phyloP scores from a whole-genome alignment of 106 monocot species.

The Phalaenopsis equestris region DNA sequence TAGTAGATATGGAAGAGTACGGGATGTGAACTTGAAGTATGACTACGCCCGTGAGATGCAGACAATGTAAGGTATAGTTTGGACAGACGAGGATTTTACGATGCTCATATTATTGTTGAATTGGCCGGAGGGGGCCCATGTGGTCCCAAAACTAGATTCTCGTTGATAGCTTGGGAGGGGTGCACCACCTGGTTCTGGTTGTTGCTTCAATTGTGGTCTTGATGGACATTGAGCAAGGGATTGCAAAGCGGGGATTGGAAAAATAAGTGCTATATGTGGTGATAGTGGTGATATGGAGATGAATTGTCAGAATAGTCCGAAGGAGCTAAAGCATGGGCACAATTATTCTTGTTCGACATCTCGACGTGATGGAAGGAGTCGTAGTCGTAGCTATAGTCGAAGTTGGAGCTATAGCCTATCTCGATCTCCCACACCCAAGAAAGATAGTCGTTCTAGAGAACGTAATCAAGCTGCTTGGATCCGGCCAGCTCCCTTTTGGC shows the following conservation, averaged over 20 bases:
- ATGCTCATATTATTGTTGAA: constrained; percentile 79
- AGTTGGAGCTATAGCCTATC: constrained; percentile 86
- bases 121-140: constrained; percentile 89
- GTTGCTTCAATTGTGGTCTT: constrained; percentile 97
- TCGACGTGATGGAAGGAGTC: constrained; percentile 50
- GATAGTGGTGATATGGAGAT: constrained; percentile 94
- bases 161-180: constrained; percentile 89
- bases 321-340: constrained; percentile 42
- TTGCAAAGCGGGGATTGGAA: constrained; percentile 99
- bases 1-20: constrained; percentile 96
- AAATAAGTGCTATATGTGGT: constrained; percentile 97
- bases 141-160: constrained; percentile 46
- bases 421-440: constrained; percentile 57
- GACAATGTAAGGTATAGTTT: constrained; percentile 86
- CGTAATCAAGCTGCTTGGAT: too few relatives aligned
- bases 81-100: constrained; percentile 83
- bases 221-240: constrained; percentile 99
- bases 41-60: constrained; percentile 91
- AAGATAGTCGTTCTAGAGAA: constrained; percentile 41
- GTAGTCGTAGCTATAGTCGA: constrained; percentile 62
- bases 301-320: constrained; percentile 94
- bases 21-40: constrained; percentile 99
- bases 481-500: too few relatives aligned
- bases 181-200: constrained; percentile 91
- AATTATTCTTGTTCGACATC: constrained; percentile 78